Evolutionary conservation across 2,329 filamentous ascomycete genomes (phyloP).

Genomic region (Nothophoma quercina): DNA sequence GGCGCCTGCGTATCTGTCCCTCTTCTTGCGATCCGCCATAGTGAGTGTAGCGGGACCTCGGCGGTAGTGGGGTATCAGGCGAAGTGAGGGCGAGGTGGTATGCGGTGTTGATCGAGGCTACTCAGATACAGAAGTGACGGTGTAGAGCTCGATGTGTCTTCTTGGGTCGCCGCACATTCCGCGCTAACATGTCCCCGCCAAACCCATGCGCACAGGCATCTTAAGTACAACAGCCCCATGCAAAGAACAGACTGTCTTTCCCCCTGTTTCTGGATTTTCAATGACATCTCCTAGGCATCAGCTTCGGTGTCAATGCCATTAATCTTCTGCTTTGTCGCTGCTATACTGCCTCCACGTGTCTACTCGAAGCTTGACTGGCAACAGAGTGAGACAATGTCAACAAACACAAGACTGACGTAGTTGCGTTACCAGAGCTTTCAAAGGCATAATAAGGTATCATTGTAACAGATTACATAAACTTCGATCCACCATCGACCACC

Average conservation of each 20-base stretch:
- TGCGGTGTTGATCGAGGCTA: constrained; percentile 19
- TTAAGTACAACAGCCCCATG: constrained; percentile 6
- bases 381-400: background rate
- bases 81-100: constrained; percentile 17
- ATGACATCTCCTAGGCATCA: constrained; percentile 19
- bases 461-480: background rate
- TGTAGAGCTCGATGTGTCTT: constrained; percentile 47
- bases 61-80: constrained; percentile 17
- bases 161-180: constrained; percentile 42
- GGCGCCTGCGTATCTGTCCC: constrained; percentile 91
- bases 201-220: constrained; percentile 26
- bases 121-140: constrained; percentile 32
- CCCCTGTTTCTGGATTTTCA: background rate
- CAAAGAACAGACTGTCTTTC: constrained; percentile 4
- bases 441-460: background rate
- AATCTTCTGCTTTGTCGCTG: too few relatives aligned
- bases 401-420: background rate
- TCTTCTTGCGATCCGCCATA: constrained; percentile 72
- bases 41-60: constrained; percentile 25
- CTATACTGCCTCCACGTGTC: background rate
- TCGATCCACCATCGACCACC: background rate
- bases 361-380: too few relatives aligned
- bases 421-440: background rate
- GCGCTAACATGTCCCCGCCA: constrained; percentile 36
- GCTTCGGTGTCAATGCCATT: background rate